Conservation (phyloP, 208 protist genomes). For the Trypanosomatidae sp. region DNA sequence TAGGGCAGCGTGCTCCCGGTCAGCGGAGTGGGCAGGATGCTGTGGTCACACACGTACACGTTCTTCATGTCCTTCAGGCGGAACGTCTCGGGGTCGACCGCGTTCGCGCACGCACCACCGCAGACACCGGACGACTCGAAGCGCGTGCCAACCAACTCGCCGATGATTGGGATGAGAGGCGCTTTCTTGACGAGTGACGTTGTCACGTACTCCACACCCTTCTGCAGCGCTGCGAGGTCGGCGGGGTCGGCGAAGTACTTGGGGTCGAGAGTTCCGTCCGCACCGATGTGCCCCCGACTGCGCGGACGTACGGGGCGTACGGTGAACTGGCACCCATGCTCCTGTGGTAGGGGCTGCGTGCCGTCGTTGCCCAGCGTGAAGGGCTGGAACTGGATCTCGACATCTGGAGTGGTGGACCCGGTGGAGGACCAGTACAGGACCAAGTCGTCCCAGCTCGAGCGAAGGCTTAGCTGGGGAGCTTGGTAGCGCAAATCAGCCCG, state of each 20-base stretch:
- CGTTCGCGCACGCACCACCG: slow-evolving; percentile 50
- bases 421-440: slow-evolving; percentile 67
- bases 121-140: slow-evolving; percentile 68
- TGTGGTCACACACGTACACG: slow-evolving; percentile 78
- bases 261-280: slow-evolving; percentile 60
- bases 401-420: slow-evolving; percentile 38
- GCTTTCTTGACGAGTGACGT: slow-evolving; percentile 44
- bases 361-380: slow-evolving; percentile 84
- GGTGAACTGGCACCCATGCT: slow-evolving; percentile 79
- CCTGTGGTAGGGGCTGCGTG: slow-evolving; percentile 36
- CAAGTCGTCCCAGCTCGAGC: slow-evolving; percentile 81
- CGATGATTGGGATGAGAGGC: slow-evolving; percentile 47
- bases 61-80: slow-evolving; percentile 54
- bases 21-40: slow-evolving; percentile 56
- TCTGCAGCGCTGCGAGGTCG: slow-evolving; percentile 48
- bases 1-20: slow-evolving; percentile 60
- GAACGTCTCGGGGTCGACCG: slow-evolving; percentile 54
- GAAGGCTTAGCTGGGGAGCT: slow-evolving; percentile 43
- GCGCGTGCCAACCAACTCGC: slow-evolving; percentile 40
- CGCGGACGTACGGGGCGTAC: slow-evolving; percentile 59
- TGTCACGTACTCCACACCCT: slow-evolving; percentile 60
- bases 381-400: slow-evolving; percentile 79
- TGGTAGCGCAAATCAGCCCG: slow-evolving; percentile 35
- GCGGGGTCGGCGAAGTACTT: slow-evolving; percentile 55
- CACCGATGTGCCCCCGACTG: slow-evolving; percentile 54